phyloP scores from a whole-genome alignment of 306 rosid species.

The Acacia confusa region DNA sequence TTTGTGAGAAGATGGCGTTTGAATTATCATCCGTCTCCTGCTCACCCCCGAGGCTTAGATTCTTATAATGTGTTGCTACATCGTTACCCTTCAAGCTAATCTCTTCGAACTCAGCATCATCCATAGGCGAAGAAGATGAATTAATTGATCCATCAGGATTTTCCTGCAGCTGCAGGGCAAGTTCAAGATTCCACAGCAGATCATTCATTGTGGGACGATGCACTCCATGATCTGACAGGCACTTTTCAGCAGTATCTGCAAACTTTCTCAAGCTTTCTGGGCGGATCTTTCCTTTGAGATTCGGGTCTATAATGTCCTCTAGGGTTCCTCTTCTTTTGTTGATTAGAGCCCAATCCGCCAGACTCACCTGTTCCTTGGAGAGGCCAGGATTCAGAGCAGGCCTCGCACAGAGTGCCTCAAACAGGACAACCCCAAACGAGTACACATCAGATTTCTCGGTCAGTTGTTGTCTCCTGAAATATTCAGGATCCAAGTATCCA shows the following conservation, averaged over 20 bases:
- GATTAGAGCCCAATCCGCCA: slow-evolving; percentile 53
- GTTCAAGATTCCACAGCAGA: slow-evolving; percentile 57
- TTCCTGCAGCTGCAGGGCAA: slow-evolving; percentile 54
- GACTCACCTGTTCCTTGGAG: slow-evolving; percentile 62
- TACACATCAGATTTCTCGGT: slow-evolving; percentile 63
- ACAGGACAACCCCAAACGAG: slow-evolving; percentile 62
- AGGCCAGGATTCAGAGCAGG: slow-evolving; percentile 51
- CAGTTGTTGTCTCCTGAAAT: slow-evolving; percentile 61
- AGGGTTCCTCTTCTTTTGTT: slow-evolving; percentile 49
- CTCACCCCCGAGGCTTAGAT: slow-evolving; percentile 41
- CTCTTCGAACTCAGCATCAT: slow-evolving; percentile 35
- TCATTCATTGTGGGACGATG: slow-evolving; percentile 62
- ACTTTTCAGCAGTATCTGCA: slow-evolving; percentile 54
- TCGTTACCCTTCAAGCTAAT: slow-evolving; percentile 29
- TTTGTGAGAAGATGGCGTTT: slow-evolving; percentile 33
- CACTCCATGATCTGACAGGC: slow-evolving; percentile 50
- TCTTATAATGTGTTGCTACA: slow-evolving; percentile 35
- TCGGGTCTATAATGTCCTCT: slow-evolving; percentile 53
- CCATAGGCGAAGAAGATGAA: slow-evolving; percentile 14
- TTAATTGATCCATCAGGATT: slow-evolving; percentile 28
- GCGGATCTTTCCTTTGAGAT: slow-evolving; percentile 44
- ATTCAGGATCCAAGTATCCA: slow-evolving; percentile 65
- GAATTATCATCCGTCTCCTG: slow-evolving; percentile 21
- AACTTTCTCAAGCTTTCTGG: slow-evolving; percentile 54
- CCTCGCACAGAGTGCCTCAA: slow-evolving; percentile 58